Conservation (phyloP, 805 yeast genomes). For the Lipomyces orientalis region DNA sequence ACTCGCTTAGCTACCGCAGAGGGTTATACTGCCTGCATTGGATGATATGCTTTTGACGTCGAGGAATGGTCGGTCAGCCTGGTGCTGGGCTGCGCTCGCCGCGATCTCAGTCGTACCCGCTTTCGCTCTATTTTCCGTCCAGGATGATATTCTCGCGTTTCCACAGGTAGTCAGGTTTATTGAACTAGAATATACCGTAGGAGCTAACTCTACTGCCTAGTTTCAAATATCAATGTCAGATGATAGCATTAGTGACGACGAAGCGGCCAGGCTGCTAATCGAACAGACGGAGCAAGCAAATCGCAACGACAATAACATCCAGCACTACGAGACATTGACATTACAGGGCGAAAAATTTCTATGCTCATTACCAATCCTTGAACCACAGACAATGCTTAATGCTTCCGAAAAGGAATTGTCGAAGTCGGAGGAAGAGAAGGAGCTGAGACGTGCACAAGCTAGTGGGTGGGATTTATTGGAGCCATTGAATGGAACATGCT, state of each 20-base stretch:
- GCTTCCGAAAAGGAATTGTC: conserved; percentile 25
- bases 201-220: conserved; percentile 6
- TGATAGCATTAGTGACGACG: conserved; percentile 20
- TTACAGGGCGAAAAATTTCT: conserved; percentile 18
- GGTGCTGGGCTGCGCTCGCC: not conserved
- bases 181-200: not conserved
- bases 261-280: conserved; percentile 6
- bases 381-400: conserved; percentile 17
- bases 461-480: conserved; percentile 37
- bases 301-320: not conserved
- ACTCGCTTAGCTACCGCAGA: not conserved
- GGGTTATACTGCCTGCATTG: not conserved
- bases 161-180: conserved; percentile 26
- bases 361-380: conserved; percentile 28
- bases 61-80: not conserved
- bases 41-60: not conserved
- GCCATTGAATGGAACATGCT: conserved; percentile 35
- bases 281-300: not conserved
- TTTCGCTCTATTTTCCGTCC: conserved; percentile 26
- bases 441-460: conserved; percentile 28
- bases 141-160: conserved; percentile 36
- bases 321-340: conserved; percentile 20
- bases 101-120: not conserved
- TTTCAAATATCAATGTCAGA: conserved; percentile 22
- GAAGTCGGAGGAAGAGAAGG: conserved; percentile 33